phyloP scores from a whole-genome alignment of 495 filamentous ascomycete species.

The Astrocystis sublimbata region DNA sequence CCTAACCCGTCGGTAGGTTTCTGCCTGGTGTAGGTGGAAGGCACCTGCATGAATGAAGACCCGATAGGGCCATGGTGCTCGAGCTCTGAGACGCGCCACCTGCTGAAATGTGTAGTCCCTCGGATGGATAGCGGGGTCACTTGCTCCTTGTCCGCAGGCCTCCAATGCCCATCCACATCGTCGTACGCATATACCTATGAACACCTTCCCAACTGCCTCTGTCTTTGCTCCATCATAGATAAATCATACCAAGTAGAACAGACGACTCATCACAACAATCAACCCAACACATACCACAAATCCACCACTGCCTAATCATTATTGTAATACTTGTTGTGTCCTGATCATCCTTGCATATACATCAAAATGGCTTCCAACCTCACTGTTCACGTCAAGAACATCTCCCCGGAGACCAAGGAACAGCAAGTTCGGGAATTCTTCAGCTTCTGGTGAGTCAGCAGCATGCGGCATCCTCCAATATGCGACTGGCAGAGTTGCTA shows the following conservation, averaged over 20 bases:
- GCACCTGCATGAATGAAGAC: no score
- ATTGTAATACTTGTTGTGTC: no score
- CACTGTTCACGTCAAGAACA: conserved; percentile 72
- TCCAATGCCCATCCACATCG: background rate
- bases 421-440: conserved; percentile 96
- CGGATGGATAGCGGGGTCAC: background rate
- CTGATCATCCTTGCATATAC: conserved; percentile 6
- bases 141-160: background rate
- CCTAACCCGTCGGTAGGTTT: no score
- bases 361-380: conserved; percentile 41
- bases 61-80: no score
- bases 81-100: background rate
- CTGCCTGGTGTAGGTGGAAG: no score
- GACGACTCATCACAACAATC: background rate
- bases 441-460: conserved; percentile 86
- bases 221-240: background rate
- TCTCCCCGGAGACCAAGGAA: conserved; percentile 74
- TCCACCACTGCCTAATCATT: no score
- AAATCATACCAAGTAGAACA: background rate
- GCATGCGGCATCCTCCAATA: background rate
- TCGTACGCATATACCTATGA: background rate
- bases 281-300: background rate
- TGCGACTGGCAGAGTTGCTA: background rate
- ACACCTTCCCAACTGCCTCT: background rate
- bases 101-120: no score